Conservation (phyloP, 331 rosid genomes). For the Prunus yedoensis region DNA sequence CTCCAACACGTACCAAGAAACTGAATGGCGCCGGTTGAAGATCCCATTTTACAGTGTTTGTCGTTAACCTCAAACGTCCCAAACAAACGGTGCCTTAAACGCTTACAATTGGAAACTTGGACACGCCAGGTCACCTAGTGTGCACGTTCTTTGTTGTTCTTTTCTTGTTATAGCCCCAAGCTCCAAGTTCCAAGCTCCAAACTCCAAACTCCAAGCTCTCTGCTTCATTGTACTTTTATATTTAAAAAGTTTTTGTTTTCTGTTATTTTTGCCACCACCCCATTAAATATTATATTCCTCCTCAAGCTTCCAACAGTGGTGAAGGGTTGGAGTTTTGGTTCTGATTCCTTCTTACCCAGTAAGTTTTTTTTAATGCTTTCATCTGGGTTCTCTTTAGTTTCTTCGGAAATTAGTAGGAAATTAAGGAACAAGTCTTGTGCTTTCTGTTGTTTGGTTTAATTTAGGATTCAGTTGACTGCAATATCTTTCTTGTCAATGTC, state of each 20-base stretch:
- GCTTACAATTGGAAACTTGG: not conserved
- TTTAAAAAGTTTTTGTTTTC: not conserved
- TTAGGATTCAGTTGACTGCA: not conserved
- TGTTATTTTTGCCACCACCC: not conserved
- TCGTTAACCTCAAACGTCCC: constrained; percentile 22
- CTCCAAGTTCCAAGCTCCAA: no score
- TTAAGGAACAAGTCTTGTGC: not conserved
- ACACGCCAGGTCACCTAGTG: not conserved
- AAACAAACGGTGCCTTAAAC: constrained; percentile 2
- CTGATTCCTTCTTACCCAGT: constrained; percentile 16
- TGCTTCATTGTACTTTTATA: not conserved
- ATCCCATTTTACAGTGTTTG: constrained; percentile 34
- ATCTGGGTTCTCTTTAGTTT: constrained; percentile 28
- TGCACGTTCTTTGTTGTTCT: not conserved
- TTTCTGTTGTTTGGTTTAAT: not conserved
- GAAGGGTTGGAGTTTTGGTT: constrained; percentile 17
- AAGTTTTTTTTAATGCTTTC: constrained; percentile 19
- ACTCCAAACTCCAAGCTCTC: not conserved
- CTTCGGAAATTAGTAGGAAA: not conserved
- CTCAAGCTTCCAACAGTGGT: not conserved
- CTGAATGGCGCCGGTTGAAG: constrained; percentile 35
- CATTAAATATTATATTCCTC: not conserved
- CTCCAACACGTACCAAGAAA: constrained; percentile 23
- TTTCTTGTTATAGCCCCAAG: not conserved
- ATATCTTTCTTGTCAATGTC: not conserved